These are phyloP conservation scores for Mercurialis annua DNA, from an alignment of 345 rosid genomes.

Conservation along the genomic window DNA sequence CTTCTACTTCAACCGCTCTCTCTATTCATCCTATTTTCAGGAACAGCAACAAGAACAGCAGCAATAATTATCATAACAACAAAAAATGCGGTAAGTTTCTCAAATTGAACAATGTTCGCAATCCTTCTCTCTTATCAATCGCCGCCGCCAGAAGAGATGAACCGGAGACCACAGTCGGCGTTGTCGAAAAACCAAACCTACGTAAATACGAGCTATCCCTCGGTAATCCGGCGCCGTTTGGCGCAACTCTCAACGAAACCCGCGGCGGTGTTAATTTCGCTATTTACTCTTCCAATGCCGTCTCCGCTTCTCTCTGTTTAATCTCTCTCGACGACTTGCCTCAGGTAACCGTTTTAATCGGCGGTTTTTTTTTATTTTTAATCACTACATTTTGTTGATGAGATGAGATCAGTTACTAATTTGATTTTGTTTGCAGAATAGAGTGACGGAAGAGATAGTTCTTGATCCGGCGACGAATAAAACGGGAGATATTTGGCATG, in stretches of 20 bases:
- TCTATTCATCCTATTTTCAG: not conserved
- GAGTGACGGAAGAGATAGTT: constrained; percentile 60
- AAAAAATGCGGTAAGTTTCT: not conserved
- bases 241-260: constrained; percentile 62
- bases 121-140: too few species aligned
- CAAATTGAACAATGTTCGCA: not conserved
- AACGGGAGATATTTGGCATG: constrained; percentile 91
- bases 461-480: constrained; percentile 64
- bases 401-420: not conserved
- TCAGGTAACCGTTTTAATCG: constrained; percentile 37
- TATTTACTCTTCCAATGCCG: constrained; percentile 64
- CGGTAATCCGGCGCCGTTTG: constrained; percentile 74
- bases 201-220: constrained; percentile 40
- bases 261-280: constrained; percentile 87
- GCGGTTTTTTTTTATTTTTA: not conserved
- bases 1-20: not conserved
- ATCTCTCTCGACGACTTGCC: constrained; percentile 56
- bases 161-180: constrained; percentile 44
- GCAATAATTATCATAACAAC: too few species aligned
- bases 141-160: constrained; percentile 21
- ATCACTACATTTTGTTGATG: not conserved
- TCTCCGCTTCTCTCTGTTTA: constrained; percentile 73
- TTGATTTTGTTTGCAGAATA: constrained; percentile 44
- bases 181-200: constrained; percentile 36
- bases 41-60: too few species aligned